Evolutionary conservation across 2,329 filamentous ascomycete species (phyloP).

Genomic region (Trichoderma koningii): DNA sequence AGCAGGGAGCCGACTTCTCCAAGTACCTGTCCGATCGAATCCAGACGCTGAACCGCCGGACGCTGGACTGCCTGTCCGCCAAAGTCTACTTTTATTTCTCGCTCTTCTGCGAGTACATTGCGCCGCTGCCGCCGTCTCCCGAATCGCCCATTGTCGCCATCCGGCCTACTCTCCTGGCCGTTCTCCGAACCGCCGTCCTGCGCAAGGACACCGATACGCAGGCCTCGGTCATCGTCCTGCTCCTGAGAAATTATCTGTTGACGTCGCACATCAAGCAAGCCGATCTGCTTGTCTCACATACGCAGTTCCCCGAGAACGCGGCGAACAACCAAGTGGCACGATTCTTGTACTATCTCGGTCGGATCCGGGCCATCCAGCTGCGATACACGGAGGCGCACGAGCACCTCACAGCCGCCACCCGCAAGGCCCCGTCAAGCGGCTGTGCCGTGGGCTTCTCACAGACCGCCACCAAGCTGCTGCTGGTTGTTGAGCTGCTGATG

Average conservation of each 20-base stretch:
- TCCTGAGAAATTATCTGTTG: slow-evolving; percentile 92
- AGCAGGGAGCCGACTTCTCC: slow-evolving; percentile 83
- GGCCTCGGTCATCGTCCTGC: slow-evolving; percentile 88
- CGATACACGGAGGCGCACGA: slow-evolving; percentile 97
- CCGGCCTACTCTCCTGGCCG: slow-evolving; percentile 81
- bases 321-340: slow-evolving; percentile 98
- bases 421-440: slow-evolving; percentile 88
- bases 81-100: slow-evolving; percentile 99
- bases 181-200: slow-evolving; percentile 90
- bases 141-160: slow-evolving; percentile 85
- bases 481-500: slow-evolving; percentile 97
- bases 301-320: slow-evolving; percentile 89
- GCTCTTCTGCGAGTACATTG: slow-evolving; percentile 89
- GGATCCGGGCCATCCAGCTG: slow-evolving; percentile 93
- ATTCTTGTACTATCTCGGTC: slow-evolving; percentile 95
- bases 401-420: slow-evolving; percentile 87
- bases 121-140: slow-evolving; percentile 83
- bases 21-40: slow-evolving; percentile 79
- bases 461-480: slow-evolving; percentile 91
- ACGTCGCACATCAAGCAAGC: slow-evolving; percentile 97
- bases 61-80: slow-evolving; percentile 87
- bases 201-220: slow-evolving; percentile 98
- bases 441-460: slow-evolving; percentile 94
- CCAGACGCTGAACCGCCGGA: slow-evolving; percentile 87
- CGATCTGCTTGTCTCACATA: slow-evolving; percentile 92